Percentiles rank a stretch among this genome's conserved stretches.
These are phyloP conservation scores for Cenococcum geophilum DNA, from an alignment of 495 filamentous ascomycete species.

Conservation along the genomic window DNA sequence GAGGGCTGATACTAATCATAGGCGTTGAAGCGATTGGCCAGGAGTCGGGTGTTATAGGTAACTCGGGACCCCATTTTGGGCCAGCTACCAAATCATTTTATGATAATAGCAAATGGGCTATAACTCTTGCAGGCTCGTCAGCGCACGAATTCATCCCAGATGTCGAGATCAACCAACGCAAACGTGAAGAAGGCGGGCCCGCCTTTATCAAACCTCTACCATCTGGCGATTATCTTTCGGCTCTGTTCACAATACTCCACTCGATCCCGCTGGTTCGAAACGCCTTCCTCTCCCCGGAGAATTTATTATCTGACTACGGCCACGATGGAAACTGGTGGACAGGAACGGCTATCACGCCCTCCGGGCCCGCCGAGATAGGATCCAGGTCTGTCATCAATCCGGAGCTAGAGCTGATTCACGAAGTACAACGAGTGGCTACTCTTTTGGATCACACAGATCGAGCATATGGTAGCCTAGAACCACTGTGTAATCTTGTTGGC, in stretches of 20 bases:
- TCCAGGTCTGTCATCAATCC: constrained; percentile 44
- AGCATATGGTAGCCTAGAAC: constrained; percentile 72
- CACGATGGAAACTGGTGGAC: constrained; percentile 79
- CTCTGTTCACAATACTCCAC: constrained; percentile 72
- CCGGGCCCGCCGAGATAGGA: constrained; percentile 51
- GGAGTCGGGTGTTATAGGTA: constrained; percentile 52
- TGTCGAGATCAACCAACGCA: constrained; percentile 56
- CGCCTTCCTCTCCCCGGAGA: constrained; percentile 54
- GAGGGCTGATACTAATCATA: constrained; percentile 13
- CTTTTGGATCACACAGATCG: constrained; percentile 75
- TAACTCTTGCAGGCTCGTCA: constrained; percentile 48
- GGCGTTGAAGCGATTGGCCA: constrained; percentile 37
- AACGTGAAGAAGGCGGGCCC: constrained; percentile 52
- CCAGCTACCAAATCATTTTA: constrained; percentile 68
- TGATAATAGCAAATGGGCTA: constrained; percentile 67
- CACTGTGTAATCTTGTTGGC: constrained; percentile 42
- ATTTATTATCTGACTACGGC: constrained; percentile 56
- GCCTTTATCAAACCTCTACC: constrained; percentile 67
- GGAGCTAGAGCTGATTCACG: constrained; percentile 43
- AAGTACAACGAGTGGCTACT: constrained; percentile 75
- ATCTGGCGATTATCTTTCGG: constrained; percentile 55
- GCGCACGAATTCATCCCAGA: constrained; percentile 51
- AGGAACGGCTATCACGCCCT: constrained; percentile 56
- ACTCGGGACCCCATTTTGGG: constrained; percentile 48
- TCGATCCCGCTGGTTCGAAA: constrained; percentile 76